Conservation (phyloP, 345 rosid species). For the Turnera subulata region DNA sequence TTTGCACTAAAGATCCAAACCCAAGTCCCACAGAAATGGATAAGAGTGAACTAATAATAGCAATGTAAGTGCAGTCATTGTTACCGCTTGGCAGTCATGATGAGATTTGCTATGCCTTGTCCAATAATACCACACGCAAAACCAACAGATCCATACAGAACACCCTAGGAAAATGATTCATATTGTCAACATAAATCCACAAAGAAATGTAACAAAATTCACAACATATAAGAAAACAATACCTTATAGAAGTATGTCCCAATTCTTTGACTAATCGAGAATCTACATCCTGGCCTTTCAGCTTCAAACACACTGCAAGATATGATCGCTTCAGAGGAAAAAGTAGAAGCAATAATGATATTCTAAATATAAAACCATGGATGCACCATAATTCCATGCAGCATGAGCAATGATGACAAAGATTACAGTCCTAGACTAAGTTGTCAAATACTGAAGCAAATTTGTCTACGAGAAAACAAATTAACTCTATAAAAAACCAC, state of each 20-base stretch:
- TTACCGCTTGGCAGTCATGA: slow-evolving; percentile 95
- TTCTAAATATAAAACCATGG: too few relatives aligned
- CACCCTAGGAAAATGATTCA: slow-evolving; percentile 47
- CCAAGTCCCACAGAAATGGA: background rate
- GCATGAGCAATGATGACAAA: background rate
- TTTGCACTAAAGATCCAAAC: too few relatives aligned
- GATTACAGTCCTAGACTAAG: background rate
- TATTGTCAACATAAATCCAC: too few relatives aligned
- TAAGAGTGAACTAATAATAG: slow-evolving; percentile 6
- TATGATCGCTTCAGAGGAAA: background rate
- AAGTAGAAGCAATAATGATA: background rate
- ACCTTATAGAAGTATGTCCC: slow-evolving; percentile 24
- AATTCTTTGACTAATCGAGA: slow-evolving; percentile 5
- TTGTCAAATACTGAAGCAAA: background rate
- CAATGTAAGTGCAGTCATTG: too few relatives aligned
- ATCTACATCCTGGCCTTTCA: slow-evolving; percentile 21
- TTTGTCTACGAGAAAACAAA: background rate
- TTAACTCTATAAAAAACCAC: background rate
- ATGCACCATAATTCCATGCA: too few relatives aligned
- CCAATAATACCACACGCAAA: slow-evolving; percentile 90
- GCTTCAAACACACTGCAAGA: slow-evolving; percentile 19
- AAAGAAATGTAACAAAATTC: too few relatives aligned
- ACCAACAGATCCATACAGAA: slow-evolving; percentile 82
- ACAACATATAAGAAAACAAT: too few relatives aligned
- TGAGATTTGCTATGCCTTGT: slow-evolving; percentile 89